Evolutionary conservation across 2,329 filamentous ascomycete species (phyloP), one percentile per base, ranked within the genome.

Genomic region (Hymenoscyphus infarciens): DNA sequence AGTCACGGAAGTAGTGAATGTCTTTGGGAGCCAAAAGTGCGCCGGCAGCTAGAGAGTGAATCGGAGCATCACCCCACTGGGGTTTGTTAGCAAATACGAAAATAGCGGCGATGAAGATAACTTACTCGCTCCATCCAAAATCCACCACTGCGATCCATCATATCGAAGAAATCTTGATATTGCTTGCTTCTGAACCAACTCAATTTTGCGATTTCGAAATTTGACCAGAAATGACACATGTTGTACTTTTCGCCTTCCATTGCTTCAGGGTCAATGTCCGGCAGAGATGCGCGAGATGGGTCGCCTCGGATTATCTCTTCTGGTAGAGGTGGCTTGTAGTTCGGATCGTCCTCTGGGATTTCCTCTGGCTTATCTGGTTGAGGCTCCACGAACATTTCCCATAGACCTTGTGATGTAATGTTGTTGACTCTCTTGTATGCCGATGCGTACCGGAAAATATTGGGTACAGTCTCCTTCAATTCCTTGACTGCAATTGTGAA

Each of bases 221-320:
- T 99, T 76, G 92, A 97, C 95, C 95, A 99, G 81, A 97, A 99
- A 81, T 99, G 95, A 76, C 95, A 99, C 95, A 99, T 99, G 80
- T 99, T 99, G 82, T 99, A 99, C 71, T 88, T 91, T 76, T 99
- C 95, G 67, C 92, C 92, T 75, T 98, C 94, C 95, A 99, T 99
- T 52, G 88, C 85, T 73, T 98, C 93, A 0, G 89, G 87, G 73
- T 98, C 92, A 62, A 97, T 90, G 52, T 95, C 87, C 33, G 89
- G 87, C n/a, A 92, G 78, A 38, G 83, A 83, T 66, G 87, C 87
- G 61, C 83, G 83, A 42, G 85, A 87, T 27, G 91, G 87, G 65
- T 96, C 90, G 57, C 85, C 87, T 69, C 88, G 87, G 25, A 95
- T 78, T 53, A 96, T 89, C 73, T 96, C 91, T 69, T 97, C 89